Percentiles rank a stretch among this genome's conserved stretches.
Conservation (phyloP, 345 rosid species). For the Trapa bicornis region DNA sequence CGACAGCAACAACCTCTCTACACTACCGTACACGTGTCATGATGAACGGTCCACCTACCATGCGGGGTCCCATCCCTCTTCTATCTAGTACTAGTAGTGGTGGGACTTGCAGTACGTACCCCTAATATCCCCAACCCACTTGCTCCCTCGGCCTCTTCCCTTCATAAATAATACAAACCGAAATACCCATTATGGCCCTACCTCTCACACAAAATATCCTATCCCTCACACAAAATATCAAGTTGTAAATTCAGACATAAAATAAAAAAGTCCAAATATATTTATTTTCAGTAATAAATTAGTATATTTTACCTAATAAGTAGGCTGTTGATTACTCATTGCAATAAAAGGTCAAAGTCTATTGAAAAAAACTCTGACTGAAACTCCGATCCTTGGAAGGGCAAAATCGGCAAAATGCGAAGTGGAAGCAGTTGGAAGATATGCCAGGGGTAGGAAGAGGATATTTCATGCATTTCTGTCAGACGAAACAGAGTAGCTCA, state of each 20-base stretch:
- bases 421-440: not conserved
- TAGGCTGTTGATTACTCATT: too few relatives aligned
- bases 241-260: too few relatives aligned
- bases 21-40: not conserved
- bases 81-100: not conserved
- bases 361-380: too few relatives aligned
- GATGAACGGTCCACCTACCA: not conserved
- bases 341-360: too few relatives aligned
- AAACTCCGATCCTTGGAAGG: not conserved
- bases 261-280: too few relatives aligned
- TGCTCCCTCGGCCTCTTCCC: not conserved
- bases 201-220: too few relatives aligned
- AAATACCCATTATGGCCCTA: not conserved
- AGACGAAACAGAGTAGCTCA: not conserved
- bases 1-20: not conserved
- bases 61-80: not conserved
- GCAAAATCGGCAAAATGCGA: constrained; percentile 1
- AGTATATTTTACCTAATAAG: too few relatives aligned
- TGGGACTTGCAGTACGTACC: not conserved
- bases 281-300: too few relatives aligned
- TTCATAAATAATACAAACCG: not conserved
- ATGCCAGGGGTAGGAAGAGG: not conserved
- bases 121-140: not conserved
- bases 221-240: too few relatives aligned
- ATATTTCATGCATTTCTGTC: not conserved